Percentiles rank a stretch among this genome's conserved stretches.
Evolutionary conservation across 106 monocot genomes (phyloP).

Genomic region (Cymbidium sinense): DNA sequence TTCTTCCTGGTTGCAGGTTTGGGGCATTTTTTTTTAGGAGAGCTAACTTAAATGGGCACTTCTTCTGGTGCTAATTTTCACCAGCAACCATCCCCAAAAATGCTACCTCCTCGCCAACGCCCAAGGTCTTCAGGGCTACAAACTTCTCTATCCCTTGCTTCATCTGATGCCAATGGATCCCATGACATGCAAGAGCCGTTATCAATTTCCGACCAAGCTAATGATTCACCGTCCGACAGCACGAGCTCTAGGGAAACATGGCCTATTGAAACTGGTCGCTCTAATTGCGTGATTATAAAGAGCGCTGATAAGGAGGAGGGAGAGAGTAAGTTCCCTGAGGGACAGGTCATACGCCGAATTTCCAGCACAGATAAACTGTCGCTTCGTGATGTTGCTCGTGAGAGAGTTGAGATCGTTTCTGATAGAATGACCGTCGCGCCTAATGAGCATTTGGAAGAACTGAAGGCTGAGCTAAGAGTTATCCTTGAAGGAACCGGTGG

Average conservation of each 20-base stretch:
- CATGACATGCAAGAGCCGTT: slow-evolving; percentile 49
- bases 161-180: slow-evolving; percentile 44
- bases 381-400: slow-evolving; percentile 70
- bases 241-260: slow-evolving; percentile 92
- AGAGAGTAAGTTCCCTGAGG: slow-evolving; percentile 32
- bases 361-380: slow-evolving; percentile 40
- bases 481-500: slow-evolving; percentile 91
- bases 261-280: slow-evolving; percentile 61
- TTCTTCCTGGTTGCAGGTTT: not conserved
- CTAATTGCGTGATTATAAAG: slow-evolving; percentile 21
- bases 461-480: slow-evolving; percentile 66
- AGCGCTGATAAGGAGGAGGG: slow-evolving; percentile 60
- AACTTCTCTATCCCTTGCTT: slow-evolving; percentile 58
- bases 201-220: slow-evolving; percentile 62
- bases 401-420: slow-evolving; percentile 63
- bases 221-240: slow-evolving; percentile 84
- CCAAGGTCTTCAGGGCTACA: slow-evolving; percentile 39
- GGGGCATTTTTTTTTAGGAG: not conserved
- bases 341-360: slow-evolving; percentile 50
- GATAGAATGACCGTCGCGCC: slow-evolving; percentile 70
- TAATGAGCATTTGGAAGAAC: slow-evolving; percentile 73
- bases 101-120: slow-evolving; percentile 74
- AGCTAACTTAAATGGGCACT: slow-evolving; percentile 42
- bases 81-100: slow-evolving; percentile 43
- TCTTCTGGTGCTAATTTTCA: slow-evolving; percentile 82